phyloP scores from a whole-genome alignment of 805 yeast genomes.

The Saturnispora silvae region DNA sequence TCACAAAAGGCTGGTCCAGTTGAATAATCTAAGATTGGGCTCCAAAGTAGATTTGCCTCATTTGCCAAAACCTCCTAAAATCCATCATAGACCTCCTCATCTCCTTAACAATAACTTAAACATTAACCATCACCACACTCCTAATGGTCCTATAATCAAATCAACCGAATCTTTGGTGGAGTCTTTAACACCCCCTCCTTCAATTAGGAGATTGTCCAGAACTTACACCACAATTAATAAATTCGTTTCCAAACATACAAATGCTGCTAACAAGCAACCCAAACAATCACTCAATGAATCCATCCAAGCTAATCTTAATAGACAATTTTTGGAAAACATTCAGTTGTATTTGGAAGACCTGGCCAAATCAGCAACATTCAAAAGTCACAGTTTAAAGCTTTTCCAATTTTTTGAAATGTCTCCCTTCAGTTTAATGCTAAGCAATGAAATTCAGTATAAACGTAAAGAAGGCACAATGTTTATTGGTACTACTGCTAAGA shows the following conservation, averaged over 20 bases:
- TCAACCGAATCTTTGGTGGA: background rate
- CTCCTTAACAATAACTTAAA: background rate
- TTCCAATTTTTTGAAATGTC: conserved; percentile 87
- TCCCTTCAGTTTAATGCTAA: conserved; percentile 71
- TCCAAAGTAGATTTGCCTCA: background rate
- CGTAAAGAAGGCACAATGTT: conserved; percentile 87
- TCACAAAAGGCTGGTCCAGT: conserved; percentile 49
- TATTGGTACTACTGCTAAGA: conserved; percentile 69
- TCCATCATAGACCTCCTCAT: background rate
- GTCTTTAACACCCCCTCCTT: background rate
- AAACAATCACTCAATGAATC: background rate
- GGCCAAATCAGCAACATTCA: conserved; percentile 46
- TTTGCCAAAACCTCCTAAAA: conserved; percentile 1
- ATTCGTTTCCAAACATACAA: background rate
- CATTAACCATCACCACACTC: background rate
- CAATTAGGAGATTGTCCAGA: background rate
- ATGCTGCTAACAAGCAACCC: background rate
- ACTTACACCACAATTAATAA: background rate
- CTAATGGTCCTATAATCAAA: background rate
- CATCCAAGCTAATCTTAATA: conserved; percentile 3
- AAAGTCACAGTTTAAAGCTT: conserved; percentile 72
- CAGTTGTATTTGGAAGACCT: conserved; percentile 61
- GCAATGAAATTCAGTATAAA: conserved; percentile 68
- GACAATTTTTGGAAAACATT: conserved; percentile 35
- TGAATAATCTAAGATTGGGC: background rate